Percentiles rank a stretch among this genome's conserved stretches.
phyloP scores from a whole-genome alignment of 495 filamentous ascomycete species.

The Penicillium bialowiezense region DNA sequence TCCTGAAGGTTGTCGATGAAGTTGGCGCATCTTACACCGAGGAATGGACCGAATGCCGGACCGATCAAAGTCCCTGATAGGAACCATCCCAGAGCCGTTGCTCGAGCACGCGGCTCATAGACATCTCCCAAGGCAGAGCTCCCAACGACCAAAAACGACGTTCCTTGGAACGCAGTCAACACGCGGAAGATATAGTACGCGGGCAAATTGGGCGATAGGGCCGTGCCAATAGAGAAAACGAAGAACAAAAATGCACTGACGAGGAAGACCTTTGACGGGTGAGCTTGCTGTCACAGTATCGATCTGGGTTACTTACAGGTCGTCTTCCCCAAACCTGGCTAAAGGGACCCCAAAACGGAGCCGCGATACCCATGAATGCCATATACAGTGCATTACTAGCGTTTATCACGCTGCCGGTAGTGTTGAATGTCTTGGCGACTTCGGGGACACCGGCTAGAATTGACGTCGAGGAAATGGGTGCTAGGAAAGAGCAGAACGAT shows the following conservation, averaged over 20 bases:
- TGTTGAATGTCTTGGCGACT: constrained; percentile 58
- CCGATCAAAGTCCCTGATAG: constrained; percentile 67
- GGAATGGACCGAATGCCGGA: constrained; percentile 67
- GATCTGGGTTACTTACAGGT: constrained; percentile 39
- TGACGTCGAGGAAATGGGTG: constrained; percentile 65
- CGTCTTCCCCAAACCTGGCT: constrained; percentile 65
- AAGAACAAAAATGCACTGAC: constrained; percentile 58
- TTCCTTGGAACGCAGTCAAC: constrained; percentile 70
- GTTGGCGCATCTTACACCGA: constrained; percentile 36
- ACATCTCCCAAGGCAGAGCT: constrained; percentile 64
- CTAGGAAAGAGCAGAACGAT: constrained; percentile 65
- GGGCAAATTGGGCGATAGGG: constrained; percentile 62
- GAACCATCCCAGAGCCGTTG: constrained; percentile 68
- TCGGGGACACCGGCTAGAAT: constrained; percentile 70
- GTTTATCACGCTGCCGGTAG: constrained; percentile 64
- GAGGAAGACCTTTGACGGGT: constrained; percentile 47
- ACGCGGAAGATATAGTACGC: constrained; percentile 69
- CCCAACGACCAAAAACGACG: constrained; percentile 64
- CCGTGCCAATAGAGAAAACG: constrained; percentile 62
- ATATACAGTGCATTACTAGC: constrained; percentile 68
- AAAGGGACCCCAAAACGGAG: constrained; percentile 66
- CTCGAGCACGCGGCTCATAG: constrained; percentile 62
- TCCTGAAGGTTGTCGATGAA: background rate
- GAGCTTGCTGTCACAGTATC: background rate
- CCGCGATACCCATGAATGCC: constrained; percentile 66